Conservation (phyloP, 371 early-diverging fungal genomes). For the Lichtheimia ornata region DNA sequence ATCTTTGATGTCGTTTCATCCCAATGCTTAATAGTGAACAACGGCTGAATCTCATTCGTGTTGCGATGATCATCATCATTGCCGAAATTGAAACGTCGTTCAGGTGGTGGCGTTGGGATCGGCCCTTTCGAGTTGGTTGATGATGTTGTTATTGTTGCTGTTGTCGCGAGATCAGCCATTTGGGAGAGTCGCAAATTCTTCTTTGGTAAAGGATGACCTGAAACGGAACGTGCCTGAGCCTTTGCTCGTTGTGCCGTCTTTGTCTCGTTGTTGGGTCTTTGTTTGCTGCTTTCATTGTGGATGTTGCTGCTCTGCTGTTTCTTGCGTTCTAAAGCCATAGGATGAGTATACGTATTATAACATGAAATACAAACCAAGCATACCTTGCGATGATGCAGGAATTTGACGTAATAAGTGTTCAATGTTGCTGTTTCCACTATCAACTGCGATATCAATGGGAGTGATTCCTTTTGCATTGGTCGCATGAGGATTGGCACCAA, state of each 20-base stretch:
- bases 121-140: conserved; percentile 13
- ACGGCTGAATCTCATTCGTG: too few relatives aligned
- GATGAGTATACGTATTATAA: not conserved
- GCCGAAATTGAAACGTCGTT: conserved; percentile 31
- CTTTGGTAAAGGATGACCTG: conserved; percentile 39
- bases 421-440: conserved; percentile 48
- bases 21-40: too few relatives aligned
- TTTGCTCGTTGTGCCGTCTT: conserved; percentile 11
- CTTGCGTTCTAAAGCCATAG: not conserved
- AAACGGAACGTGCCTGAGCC: conserved; percentile 34
- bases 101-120: conserved; percentile 47
- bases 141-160: conserved; percentile 26
- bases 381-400: not conserved
- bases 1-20: too few relatives aligned
- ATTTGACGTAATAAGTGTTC: conserved; percentile 15
- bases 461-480: conserved; percentile 57
- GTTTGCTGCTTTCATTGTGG: too few relatives aligned
- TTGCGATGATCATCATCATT: too few relatives aligned
- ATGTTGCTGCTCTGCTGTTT: too few relatives aligned
- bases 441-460: conserved; percentile 56
- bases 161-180: conserved; percentile 5
- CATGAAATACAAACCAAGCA: not conserved
- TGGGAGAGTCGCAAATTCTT: conserved; percentile 31
- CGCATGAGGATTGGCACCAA: conserved; percentile 57
- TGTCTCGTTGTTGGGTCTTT: not conserved